phyloP scores from a whole-genome alignment of 495 filamentous ascomycete species.

The Xylaria sp. region DNA sequence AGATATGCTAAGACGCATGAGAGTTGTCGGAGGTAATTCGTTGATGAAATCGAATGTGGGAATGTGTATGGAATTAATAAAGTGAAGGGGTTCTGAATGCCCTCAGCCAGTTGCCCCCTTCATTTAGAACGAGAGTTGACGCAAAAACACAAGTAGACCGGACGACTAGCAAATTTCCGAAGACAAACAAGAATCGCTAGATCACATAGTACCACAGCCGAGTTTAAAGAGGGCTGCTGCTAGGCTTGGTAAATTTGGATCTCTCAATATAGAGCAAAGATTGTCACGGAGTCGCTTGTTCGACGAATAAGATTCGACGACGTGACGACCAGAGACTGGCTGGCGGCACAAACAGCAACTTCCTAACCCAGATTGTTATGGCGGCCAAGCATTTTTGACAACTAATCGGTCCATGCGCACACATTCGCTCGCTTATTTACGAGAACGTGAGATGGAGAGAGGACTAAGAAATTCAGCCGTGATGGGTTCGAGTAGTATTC shows the following conservation, averaged over 20 bases:
- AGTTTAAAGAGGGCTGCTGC: background rate
- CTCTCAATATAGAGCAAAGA: background rate
- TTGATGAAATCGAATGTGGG: background rate
- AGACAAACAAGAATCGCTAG: conserved; percentile 13
- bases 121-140: conserved; percentile 2
- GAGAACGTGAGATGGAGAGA: background rate
- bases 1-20: background rate
- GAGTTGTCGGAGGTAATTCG: background rate
- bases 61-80: background rate
- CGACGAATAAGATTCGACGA: conserved; percentile 26
- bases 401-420: conserved; percentile 6
- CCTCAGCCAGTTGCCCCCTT: conserved; percentile 17
- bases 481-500: background rate
- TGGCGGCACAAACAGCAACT: conserved; percentile 18
- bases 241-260: conserved; percentile 16
- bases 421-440: conserved; percentile 25
- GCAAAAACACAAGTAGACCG: conserved; percentile 1
- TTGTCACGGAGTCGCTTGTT: conserved; percentile 28
- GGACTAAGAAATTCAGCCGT: background rate
- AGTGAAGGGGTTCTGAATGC: background rate
- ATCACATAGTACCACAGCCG: conserved; percentile 3
- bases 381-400: background rate
- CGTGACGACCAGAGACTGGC: conserved; percentile 21
- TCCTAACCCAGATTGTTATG: conserved; percentile 2
- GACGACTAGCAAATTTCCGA: background rate